Percentiles rank a stretch among this genome's conserved stretches.
These are phyloP conservation scores for Gloeopeniophorella convolvens DNA, from an alignment of 768 basidiomycete species.

Conservation along the genomic window DNA sequence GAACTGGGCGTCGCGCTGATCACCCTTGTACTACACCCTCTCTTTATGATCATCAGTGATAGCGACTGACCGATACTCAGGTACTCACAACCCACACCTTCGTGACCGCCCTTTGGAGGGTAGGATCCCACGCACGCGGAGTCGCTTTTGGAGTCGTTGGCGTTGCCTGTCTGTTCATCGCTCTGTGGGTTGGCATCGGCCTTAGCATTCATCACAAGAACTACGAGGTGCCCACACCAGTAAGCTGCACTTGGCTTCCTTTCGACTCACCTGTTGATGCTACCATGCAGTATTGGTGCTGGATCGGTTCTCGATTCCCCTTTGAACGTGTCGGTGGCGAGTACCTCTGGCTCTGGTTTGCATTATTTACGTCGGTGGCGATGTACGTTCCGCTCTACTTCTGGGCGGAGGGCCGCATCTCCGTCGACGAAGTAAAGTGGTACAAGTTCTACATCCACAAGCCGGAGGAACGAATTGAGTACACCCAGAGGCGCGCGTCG, in stretches of 20 bases:
- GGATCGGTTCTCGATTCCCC: conserved; percentile 31
- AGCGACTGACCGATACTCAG: conserved; percentile 24
- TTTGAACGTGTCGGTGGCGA: conserved; percentile 33
- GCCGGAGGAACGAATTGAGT: background rate
- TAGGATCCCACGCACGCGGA: conserved; percentile 24
- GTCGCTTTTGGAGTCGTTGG: conserved; percentile 20
- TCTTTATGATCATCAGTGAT: background rate
- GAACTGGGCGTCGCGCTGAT: conserved; percentile 37
- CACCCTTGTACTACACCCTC: conserved; percentile 29
- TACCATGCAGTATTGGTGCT: conserved; percentile 34
- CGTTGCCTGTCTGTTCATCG: conserved; percentile 6
- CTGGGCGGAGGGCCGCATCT: conserved; percentile 31
- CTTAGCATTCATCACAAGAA: conserved; percentile 17
- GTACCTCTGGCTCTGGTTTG: conserved; percentile 41
- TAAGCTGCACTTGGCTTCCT: conserved; percentile 2
- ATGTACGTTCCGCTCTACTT: conserved; percentile 33
- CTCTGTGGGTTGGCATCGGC: conserved; percentile 32
- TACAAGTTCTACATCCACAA: conserved; percentile 28
- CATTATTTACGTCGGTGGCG: conserved; percentile 30
- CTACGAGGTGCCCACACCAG: conserved; percentile 33
- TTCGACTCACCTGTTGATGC: background rate
- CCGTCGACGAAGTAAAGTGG: conserved; percentile 27
- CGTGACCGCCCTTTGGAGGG: conserved; percentile 31
- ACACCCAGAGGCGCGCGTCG: background rate
- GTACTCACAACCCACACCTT: conserved; percentile 35